Evolutionary conservation across 345 rosid species (phyloP).

Genomic region (Eutrema yunnanense): DNA sequence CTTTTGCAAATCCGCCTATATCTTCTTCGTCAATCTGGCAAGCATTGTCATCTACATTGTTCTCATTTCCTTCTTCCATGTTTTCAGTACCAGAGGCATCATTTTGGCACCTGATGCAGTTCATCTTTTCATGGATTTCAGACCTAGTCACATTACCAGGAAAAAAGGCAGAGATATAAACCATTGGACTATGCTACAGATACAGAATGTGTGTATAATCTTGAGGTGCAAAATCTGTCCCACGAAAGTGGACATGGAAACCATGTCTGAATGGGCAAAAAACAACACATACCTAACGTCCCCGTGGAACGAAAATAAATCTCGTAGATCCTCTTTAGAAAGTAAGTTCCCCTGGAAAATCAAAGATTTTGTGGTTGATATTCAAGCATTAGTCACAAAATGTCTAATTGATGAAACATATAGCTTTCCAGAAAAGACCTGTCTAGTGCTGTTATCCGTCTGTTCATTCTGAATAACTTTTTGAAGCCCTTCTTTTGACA

Average conservation of each 20-base stretch:
- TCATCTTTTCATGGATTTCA: constrained; percentile 86
- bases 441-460: constrained; percentile 36
- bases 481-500: constrained; percentile 99
- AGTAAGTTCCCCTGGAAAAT: constrained; percentile 68
- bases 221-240: background rate
- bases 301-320: constrained; percentile 75
- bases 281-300: constrained; percentile 49
- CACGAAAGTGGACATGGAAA: background rate
- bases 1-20: constrained; percentile 82
- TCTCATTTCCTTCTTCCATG: constrained; percentile 31
- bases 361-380: constrained; percentile 10
- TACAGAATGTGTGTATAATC: background rate
- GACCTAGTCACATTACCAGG: constrained; percentile 45
- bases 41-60: constrained; percentile 19
- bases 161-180: background rate
- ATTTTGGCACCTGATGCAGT: constrained; percentile 58
- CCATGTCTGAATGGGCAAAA: background rate
- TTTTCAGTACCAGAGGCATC: constrained; percentile 26
- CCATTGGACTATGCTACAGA: background rate
- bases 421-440: constrained; percentile 39
- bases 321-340: constrained; percentile 83
- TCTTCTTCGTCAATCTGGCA: constrained; percentile 40
- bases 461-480: constrained; percentile 82
- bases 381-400: background rate
- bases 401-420: background rate